Evolutionary conservation across 1,284 basidiomycete genomes (phyloP).

Genomic region (Vanrija sp.): DNA sequence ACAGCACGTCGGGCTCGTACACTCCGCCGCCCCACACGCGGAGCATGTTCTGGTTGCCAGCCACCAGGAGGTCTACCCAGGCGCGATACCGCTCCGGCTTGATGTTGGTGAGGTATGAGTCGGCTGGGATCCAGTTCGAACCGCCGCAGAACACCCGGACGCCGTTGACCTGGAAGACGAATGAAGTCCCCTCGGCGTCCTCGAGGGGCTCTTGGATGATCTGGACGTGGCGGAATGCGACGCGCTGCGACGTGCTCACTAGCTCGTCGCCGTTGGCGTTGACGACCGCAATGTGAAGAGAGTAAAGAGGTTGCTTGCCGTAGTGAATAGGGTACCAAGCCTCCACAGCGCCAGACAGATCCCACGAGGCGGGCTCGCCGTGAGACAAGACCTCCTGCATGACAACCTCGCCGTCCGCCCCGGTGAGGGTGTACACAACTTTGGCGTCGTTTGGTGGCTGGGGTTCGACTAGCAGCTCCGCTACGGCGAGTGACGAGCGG

Average conservation of each 20-base stretch:
- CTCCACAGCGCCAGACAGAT: conserved; percentile 55
- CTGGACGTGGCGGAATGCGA: conserved; percentile 70
- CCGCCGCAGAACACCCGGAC: conserved; percentile 82
- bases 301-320: conserved; percentile 73
- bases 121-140: conserved; percentile 91
- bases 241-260: conserved; percentile 30
- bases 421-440: conserved; percentile 11
- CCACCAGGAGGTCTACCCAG: conserved; percentile 52
- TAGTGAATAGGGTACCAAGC: conserved; percentile 75
- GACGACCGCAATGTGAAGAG: conserved; percentile 56
- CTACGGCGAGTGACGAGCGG: neutral
- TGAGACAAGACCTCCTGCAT: conserved; percentile 25
- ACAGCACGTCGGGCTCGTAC: conserved; percentile 54
- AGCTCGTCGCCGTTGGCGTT: conserved; percentile 24
- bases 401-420: conserved; percentile 16
- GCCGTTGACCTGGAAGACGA: conserved; percentile 85
- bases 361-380: conserved; percentile 53
- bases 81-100: conserved; percentile 51
- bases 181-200: conserved; percentile 64
- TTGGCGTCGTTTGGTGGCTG: conserved; percentile 1
- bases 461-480: conserved; percentile 1
- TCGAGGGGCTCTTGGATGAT: conserved; percentile 69
- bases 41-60: conserved; percentile 56
- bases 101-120: conserved; percentile 76
- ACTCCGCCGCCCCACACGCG: conserved; percentile 56